Evolutionary conservation across 768 basidiomycete species (phyloP), one percentile per base, ranked within the genome.

Genomic region (Lactarius trivialis): DNA sequence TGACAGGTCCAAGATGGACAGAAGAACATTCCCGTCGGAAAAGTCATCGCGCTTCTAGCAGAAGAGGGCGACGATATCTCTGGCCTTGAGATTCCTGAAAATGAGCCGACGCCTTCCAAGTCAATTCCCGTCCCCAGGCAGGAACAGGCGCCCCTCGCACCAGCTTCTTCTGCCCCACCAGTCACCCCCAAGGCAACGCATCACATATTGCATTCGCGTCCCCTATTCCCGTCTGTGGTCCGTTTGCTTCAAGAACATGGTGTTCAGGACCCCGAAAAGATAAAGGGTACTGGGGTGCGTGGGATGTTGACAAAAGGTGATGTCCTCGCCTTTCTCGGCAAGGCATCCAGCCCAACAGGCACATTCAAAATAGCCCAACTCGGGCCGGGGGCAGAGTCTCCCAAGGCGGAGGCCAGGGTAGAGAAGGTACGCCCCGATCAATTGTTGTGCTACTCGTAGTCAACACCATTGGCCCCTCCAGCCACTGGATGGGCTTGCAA

Each of bases 301-400:
- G 96, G 97, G 15, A 95, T 94, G 88, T 73, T 98, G 63, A 98
- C 95, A 53, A 98, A 98, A 73, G 97, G 97, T 12, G 96, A 99
- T 71, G 87, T 98, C 1, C 80, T 99, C 32, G 77, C 91, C 3
- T 86, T 84, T 74, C 78, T 97, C 6, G 96, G 96, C 21, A 86
- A 86, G 73, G 89, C 93, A 21, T 86, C 86, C 12, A 79, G 80
- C 37, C 90, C 93, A 0, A 77, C 80, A 21, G 93, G 92, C 39
- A 89, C 89, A 3, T 90, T 79, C 75, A 87, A 86, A 71, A 78
- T 78, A 66, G 66, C 75, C 15, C 63, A 69, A 56, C 49, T 24
- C 39, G 37, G 24, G 28, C 54, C 63, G 21, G 63, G 54, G 24
- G 36, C 58, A 28, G 67, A 53, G 45, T 45, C 68, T 41, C 70